Conservation (phyloP, 2,329 filamentous ascomycete genomes). For the Colletotrichum sojae region DNA sequence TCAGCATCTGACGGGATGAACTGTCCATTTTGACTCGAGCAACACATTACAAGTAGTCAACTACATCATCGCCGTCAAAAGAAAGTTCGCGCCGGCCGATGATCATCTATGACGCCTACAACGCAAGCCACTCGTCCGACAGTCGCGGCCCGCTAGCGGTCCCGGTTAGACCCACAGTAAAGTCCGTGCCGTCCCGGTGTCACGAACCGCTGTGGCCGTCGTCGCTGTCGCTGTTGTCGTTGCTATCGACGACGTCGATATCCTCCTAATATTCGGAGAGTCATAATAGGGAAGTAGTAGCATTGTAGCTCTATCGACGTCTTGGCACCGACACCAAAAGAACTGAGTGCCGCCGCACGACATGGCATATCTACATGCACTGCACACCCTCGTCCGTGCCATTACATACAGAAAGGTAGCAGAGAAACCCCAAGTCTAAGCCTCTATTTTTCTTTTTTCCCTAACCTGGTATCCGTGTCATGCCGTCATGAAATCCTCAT, state of each 20-base stretch:
- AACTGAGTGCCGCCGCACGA: no score
- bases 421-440: no score
- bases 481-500: background rate
- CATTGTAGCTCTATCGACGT: no score
- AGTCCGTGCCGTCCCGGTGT: slow-evolving; percentile 27
- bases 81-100: background rate
- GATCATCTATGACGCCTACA: slow-evolving; percentile 40
- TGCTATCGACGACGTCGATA: background rate
- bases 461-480: background rate
- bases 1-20: accelerated
- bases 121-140: slow-evolving; percentile 18
- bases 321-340: no score
- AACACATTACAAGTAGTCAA: no score
- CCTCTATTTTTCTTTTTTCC: background rate
- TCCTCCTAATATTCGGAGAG: background rate
- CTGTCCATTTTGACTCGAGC: background rate
- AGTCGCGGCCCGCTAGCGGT: slow-evolving; percentile 1
- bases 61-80: background rate
- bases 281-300: no score
- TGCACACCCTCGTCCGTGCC: no score
- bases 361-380: no score
- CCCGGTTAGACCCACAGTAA: background rate
- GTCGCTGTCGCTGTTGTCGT: no score
- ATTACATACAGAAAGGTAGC: no score
- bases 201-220: no score